Evolutionary conservation across 768 basidiomycete genomes (phyloP).

Genomic region (Hypsizygus marmoreus): DNA sequence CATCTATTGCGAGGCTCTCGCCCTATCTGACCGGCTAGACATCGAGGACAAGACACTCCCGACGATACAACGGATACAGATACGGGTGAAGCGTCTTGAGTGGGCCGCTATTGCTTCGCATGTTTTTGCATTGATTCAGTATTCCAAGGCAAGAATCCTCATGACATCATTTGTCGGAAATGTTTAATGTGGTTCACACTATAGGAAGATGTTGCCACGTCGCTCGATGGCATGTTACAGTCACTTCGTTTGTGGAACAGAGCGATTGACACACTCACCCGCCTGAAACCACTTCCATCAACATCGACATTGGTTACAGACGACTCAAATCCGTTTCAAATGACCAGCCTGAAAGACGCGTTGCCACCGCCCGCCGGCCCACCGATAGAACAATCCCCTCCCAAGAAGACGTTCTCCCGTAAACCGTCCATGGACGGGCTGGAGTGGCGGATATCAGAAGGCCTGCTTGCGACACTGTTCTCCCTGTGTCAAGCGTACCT

Average conservation of each 20-base stretch:
- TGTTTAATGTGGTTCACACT: slow-evolving; percentile 7
- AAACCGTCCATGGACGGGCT: slow-evolving; percentile 50
- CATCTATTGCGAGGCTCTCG: slow-evolving; percentile 63
- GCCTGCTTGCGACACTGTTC: slow-evolving; percentile 66
- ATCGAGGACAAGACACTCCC: slow-evolving; percentile 49
- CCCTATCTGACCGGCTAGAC: slow-evolving; percentile 42
- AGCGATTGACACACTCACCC: slow-evolving; percentile 66
- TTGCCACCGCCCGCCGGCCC: slow-evolving; percentile 30
- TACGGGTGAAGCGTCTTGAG: slow-evolving; percentile 62
- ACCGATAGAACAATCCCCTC: slow-evolving; percentile 17
- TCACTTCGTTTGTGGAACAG: slow-evolving; percentile 81
- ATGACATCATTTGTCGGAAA: neutral
- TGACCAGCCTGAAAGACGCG: slow-evolving; percentile 43
- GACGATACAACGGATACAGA: slow-evolving; percentile 57
- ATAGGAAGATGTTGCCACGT: slow-evolving; percentile 62
- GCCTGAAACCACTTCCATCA: slow-evolving; percentile 47
- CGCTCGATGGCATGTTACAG: slow-evolving; percentile 62
- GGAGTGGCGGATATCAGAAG: slow-evolving; percentile 79
- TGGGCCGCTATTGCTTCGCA: slow-evolving; percentile 72
- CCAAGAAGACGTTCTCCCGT: slow-evolving; percentile 29
- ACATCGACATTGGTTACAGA: slow-evolving; percentile 25
- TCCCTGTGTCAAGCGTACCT: slow-evolving; percentile 66
- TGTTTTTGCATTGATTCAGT: slow-evolving; percentile 69
- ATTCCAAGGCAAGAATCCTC: slow-evolving; percentile 51
- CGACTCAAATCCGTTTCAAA: slow-evolving; percentile 63